Base-by-base conservation (phyloP, 352 stramenopile species). In the Elongisporangium prolatum region DNA sequence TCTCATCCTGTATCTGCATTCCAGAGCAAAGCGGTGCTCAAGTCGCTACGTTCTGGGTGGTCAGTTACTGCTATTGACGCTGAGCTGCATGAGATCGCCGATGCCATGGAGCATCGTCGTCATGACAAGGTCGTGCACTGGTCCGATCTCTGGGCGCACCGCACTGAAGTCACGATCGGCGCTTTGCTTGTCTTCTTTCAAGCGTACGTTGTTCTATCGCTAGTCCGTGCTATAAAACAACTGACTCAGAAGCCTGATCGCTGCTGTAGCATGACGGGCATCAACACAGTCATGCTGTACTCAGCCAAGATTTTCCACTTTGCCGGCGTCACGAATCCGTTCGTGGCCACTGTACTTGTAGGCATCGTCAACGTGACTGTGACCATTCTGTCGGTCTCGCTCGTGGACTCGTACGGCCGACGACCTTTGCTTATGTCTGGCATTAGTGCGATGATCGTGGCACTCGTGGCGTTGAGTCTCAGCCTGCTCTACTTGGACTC, bases 201-300 rank as follows among this genome's bases (percentile, higher is more conserved):
- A 59, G 86, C 86, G 64, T 84, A 66, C 47, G 74, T 75, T 34
- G 2, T 8, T 40, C 3, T 52, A 34, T 16, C 40, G 20, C 17
- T 51, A 10, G 1, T n/a, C 14, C 6, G 1, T 40, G n/a, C n/a
- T n/a, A n/a, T n/a, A n/a, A n/a, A n/a, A n/a, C n/a, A n/a, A n/a
- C n/a, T 21, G 50, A 55, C 17, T 22, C 8, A 58, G 28, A 8
- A 59, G 17, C 51, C 50, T 13, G 17, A 21, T 34, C 50, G 47
- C 1, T 40, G 20, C 14, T 52, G 4, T 21, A 86, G 75, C 10
- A 92, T 96, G 75, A 95, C 89, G 24, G 89, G 89, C 0, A 96
- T 97, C 68, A 97, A 97, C 69, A 96, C 85, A 8, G 89, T 97
- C 25, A 93, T 97, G 73, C 67, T 97, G 25, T 97, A 97, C 62